Base-by-base conservation (phyloP, 768 basidiomycete species). In the Amylocystis lapponica region DNA sequence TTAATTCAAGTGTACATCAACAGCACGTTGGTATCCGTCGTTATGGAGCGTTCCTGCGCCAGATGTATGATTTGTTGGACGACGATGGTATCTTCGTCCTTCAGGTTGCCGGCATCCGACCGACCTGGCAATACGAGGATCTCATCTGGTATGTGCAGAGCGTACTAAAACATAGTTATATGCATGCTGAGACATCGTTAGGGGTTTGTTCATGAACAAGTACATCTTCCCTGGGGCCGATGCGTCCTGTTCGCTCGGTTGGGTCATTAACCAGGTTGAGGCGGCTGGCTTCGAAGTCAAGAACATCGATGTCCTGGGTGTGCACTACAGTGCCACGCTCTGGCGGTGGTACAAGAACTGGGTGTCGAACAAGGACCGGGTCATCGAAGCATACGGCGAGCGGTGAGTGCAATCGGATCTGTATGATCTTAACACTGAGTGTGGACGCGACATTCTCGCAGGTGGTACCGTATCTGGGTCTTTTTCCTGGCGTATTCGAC, bases 151-250 rank as follows among this genome's bases (percentile, higher is more conserved):
- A 55, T 29, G 67, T 62, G 10, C 41, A 9, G 22, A 9, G 10
- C 36, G 13, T 12, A 19, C n/a, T 26, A 25, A 19, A 9, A 35
- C 33, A 35, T 12, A 14, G 9, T 5, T 30, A 86, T 22, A 20
- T 22, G 10, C 36, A 9, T 12, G 9, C n/a, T 26, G 37, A 19
- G 11, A 35, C 33, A 35, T 12, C 22, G 9, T 5, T 30, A 86
- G 85, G 88, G 93, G 92, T 52, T 74, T 94, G 19, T 95, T 94
- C 72, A 94, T 94, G 91, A 94, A 89, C 78, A 93, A 93, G 59
- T 98, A 99, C 53, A 69, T 99, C 60, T 99, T 99, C 83, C 95
- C 96, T 34, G 95, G 95, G 59, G 96, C 95, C 3, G 96, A 99
- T 56, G 96, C 96, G 0, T 90, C 85, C 2, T 91, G 91, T 64